phyloP scores from a whole-genome alignment of 2,329 filamentous ascomycete genomes.

The Neopestalotiopsis sp. region DNA sequence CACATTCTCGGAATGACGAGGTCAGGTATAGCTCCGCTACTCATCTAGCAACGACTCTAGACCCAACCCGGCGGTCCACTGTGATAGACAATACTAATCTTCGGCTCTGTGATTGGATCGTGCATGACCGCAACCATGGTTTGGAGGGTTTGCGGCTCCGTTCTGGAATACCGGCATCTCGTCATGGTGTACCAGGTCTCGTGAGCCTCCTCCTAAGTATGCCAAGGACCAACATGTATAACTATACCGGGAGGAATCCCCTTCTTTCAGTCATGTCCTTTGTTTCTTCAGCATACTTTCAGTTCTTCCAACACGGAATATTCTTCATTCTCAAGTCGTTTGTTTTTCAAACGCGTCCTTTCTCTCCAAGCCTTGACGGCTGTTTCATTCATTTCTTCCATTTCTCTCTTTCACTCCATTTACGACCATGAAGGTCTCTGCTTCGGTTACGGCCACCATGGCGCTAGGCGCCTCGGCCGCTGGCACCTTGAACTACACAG shows the following conservation, averaged over 20 bases:
- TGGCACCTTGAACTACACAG: conserved; percentile 39
- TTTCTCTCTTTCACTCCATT: conserved; percentile 19
- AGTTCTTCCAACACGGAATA: conserved; percentile 3
- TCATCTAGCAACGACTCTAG: conserved; percentile 20
- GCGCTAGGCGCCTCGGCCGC: conserved; percentile 25
- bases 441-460: conserved; percentile 30
- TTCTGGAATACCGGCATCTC: conserved; percentile 8
- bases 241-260: background rate
- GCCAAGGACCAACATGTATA: background rate
- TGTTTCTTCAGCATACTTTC: conserved; percentile 5
- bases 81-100: conserved; percentile 1
- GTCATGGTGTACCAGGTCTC: background rate
- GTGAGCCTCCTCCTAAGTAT: background rate
- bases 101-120: conserved; percentile 5
- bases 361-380: conserved; percentile 22
- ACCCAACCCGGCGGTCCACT: background rate
- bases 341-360: conserved; percentile 21
- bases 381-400: conserved; percentile 21
- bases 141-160: background rate
- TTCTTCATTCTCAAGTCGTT: conserved; percentile 21
- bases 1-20: conserved; percentile 4
- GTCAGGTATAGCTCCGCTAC: conserved; percentile 9
- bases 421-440: conserved; percentile 28
- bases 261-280: background rate
- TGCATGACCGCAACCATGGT: background rate